Evolutionary conservation across 2,329 filamentous ascomycete species (phyloP), one percentile per base, ranked within the genome.

Genomic region (Pseudocercospora fuligena): DNA sequence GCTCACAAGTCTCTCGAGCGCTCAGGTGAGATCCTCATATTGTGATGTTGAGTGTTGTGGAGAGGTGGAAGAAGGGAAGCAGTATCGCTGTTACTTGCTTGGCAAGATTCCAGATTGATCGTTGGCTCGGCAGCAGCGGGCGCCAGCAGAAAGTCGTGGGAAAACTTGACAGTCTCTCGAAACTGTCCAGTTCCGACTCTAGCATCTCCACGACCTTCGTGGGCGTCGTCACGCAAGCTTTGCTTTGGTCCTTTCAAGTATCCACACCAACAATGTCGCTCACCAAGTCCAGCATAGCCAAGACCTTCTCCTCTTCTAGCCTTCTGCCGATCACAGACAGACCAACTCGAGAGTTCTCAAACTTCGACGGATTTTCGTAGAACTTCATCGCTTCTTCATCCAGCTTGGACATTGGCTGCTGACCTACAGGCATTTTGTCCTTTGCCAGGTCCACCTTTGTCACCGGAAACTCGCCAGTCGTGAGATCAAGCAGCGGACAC

Each of bases 231-330:
- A 31, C 29, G 6, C 6, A 31, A 31, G 29, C 29, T 31, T 31
- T 31, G 29, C 29, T 31, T 31, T 31, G 29, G 6, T 31, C 6
- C 6, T 31, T 8, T 31, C 47, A 62, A 53, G n/a, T 21, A 40
- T 51, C 60, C 23, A 53, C 21, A 12, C 60, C 47, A 16, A 53
- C 57, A 21, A 62, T 36, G 16, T 76, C 64, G 4, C 64, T 70
- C 23, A 82, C 75, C 19, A 79, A 70, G 43, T 81, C 75, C 59
- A 80, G 56, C 25, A 80, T 78, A 12, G 76, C 76, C 5, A 82
- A 69, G 14, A 86, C 74, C 74, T 87, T 86, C 73, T 88, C 86
- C 67, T 88, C 86, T 56, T 86, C 81, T 62, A 83, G 82, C 58
- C 82, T 78, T 66, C 84, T 77, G 0, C 83, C 85, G 5, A 88